Conservation (phyloP, 1,284 basidiomycete genomes). For the Takashimella tepidaria region DNA sequence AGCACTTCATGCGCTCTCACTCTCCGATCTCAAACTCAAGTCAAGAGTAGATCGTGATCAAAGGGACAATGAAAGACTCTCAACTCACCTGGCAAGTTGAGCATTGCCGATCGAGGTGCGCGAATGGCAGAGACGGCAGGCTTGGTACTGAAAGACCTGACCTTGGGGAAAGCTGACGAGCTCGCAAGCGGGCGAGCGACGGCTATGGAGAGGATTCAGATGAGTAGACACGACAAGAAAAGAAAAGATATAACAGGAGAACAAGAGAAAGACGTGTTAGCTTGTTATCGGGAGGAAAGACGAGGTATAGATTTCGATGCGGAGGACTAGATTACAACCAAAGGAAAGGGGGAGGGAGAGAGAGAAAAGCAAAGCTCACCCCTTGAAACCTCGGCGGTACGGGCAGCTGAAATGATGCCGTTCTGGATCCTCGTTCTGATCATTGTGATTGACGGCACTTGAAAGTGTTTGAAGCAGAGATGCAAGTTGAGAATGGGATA, state of each 20-base stretch:
- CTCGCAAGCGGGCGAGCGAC: conserved; percentile 25
- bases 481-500: neutral
- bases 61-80: too few relatives aligned
- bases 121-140: conserved; percentile 11
- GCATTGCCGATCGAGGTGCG: conserved; percentile 19
- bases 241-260: too few relatives aligned
- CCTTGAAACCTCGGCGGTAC: conserved; percentile 23
- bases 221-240: neutral
- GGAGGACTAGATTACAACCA: neutral
- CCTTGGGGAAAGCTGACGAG: conserved; percentile 22
- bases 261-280: too few relatives aligned
- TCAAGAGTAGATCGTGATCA: too few relatives aligned
- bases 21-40: neutral
- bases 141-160: conserved; percentile 20
- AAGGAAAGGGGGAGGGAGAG: neutral
- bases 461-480: too few relatives aligned
- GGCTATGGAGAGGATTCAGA: conserved; percentile 1
- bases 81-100: conserved; percentile 6
- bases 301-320: neutral
- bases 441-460: conserved; percentile 15
- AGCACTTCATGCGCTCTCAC: neutral
- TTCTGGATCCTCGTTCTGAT: conserved; percentile 31
- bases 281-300: conserved; percentile 6
- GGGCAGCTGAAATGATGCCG: conserved; percentile 23
- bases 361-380: conserved; percentile 16